Evolutionary conservation across 2,329 filamentous ascomycete genomes (phyloP), one percentile per base, ranked within the genome.

Genomic region (Colletotrichum higginsianum): DNA sequence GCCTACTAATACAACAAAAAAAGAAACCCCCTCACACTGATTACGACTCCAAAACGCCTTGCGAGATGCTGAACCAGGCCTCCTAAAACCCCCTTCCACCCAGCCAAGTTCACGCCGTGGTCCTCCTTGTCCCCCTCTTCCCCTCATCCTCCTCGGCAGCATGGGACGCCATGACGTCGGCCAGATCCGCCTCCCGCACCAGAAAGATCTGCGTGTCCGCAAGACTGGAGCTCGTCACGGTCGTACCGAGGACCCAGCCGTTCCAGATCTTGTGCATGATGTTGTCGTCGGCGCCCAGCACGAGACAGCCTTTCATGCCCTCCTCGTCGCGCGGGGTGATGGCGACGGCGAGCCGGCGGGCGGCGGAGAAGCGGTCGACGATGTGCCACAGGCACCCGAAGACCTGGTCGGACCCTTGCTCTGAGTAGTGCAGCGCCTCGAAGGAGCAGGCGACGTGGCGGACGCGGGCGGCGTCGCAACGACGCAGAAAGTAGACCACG

Each of bases 321-420:
- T 82, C 79, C 42, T 78, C 78, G 67, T 86, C 84, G 18, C 75
- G 72, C n/a, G 80, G 77, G 35, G 79, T 82, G 49, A 84, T 82
- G 23, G 84, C 83, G 30, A 87, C 75, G 18, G 86, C 65, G 23
- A 87, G 77, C 67, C 79, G 75, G 56, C 78, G 75, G 4, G 78
- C 79, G 12, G 74, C 73, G 5, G 79, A 75, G 66, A 87, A 87
- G 30, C 83, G 80, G 73, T 87, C 85, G 53, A 86, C 80, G 53
- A 87, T 79, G 70, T 87, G 84, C 77, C 85, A 87, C 61, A 88
- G 78, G 26, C 81, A 80, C 11, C 83, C 83, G 72, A 87, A 87
- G 60, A 87, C 82, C 74, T 84, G 82, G 71, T 86, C 84, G 11
- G 79, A 78, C 73, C 82, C 83, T 60, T 82, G 79, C 58, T 82